A percentile compares a stretch with the other conserved stretches of the same genome.
Evolutionary conservation across 345 rosid genomes (phyloP).

Genomic region (Aquilaria yunnanensis): DNA sequence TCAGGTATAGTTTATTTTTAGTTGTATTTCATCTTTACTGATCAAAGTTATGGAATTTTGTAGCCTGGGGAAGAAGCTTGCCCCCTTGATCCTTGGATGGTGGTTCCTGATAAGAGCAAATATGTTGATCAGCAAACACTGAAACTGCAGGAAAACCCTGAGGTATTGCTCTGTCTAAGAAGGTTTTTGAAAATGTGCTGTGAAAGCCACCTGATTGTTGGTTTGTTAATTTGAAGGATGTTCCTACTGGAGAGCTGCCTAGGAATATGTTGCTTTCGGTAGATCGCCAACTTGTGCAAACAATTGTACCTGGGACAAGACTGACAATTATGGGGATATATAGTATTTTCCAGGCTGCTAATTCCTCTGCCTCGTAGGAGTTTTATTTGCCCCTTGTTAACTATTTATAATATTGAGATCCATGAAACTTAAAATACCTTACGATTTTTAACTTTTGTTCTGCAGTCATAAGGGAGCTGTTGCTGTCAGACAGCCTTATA

Average conservation of each 20-base stretch:
- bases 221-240: constrained; percentile 50
- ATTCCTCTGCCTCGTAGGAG: constrained; percentile 64
- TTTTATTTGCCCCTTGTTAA: constrained; percentile 5
- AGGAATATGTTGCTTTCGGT: constrained; percentile 90
- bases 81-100: constrained; percentile 95
- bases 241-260: constrained; percentile 99
- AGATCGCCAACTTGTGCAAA: constrained; percentile 87
- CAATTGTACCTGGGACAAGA: constrained; percentile 89
- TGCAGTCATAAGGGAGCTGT: constrained; percentile 91
- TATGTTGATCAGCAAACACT: constrained; percentile 97
- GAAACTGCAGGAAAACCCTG: constrained; percentile 94
- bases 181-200: constrained; percentile 2
- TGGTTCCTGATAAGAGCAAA: constrained; percentile 90
- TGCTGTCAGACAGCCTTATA: constrained; percentile 90
- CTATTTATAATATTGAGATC: background rate
- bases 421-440: background rate
- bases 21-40: background rate
- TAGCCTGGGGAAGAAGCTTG: constrained; percentile 93
- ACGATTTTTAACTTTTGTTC: constrained; percentile 3
- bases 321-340: constrained; percentile 91
- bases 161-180: constrained; percentile 35
- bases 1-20: background rate
- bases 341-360: constrained; percentile 83
- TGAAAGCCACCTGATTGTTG: constrained; percentile 1
- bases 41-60: constrained; percentile 8